Evolutionary conservation across 2,329 filamentous ascomycete genomes (phyloP), one percentile per base, ranked within the genome.

Genomic region (Thermochaetoides dissita): DNA sequence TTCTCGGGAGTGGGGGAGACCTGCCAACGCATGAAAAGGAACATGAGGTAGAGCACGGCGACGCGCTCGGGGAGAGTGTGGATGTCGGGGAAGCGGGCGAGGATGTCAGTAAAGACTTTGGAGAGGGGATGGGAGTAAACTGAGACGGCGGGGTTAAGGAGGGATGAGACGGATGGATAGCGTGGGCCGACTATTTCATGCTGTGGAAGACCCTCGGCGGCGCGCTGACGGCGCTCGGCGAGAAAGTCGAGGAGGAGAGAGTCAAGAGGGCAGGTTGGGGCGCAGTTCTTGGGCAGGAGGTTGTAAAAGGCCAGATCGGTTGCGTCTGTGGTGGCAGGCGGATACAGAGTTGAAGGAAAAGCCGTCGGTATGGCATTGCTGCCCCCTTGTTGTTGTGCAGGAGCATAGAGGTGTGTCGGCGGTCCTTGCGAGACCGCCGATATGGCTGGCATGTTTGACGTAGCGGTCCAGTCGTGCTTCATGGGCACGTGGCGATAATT

Each of bases 1-100:
- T 87, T 93, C 51, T 87, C 81, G 46, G 72, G 70, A 0, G 84
- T 84, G 0, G 86, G 85, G 29, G 75, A 75, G 43, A 94, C 81
- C 57, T 85, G 79, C 84, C 87, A 94, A 35, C 81, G 74, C 79
- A 91, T 85, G 49, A 87, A 57, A 30, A 88, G 70, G 60, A 93
- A 94, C 84, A 94, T 93, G 55, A 81, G 66, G 58, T 88, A 93
- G 7, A 94, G 69, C 6, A 85, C 76, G 7, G 82, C 86, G 0
- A 93, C 76, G 53, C 84, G 81, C 61, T 94, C 86, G 0, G 87
- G 86, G 0, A 93, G 69, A n/a, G 69, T 71, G 4, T 72, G 74
- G 30, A 94, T 76, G 52, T 84, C 79, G 0, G 86, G 84, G 52
- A 94, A 93, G n/a, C 81, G 85, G 49, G 74, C 70, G 8, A 94